phyloP scores from a whole-genome alignment of 2,329 filamentous ascomycete species.

The Myriosclerotinia curreyana region DNA sequence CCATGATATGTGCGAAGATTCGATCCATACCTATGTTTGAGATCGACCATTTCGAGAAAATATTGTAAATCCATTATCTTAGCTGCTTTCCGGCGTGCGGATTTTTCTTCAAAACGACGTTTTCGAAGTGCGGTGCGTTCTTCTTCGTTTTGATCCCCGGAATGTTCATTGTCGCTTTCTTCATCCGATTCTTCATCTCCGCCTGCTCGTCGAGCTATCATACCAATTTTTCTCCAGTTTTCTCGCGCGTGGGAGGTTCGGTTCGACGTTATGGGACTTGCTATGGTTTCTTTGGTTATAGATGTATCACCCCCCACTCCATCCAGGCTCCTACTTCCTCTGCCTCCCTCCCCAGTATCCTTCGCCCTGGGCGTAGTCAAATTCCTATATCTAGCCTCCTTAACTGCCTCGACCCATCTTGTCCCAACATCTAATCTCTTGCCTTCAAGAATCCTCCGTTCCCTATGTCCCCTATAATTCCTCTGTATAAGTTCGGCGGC shows the following conservation, averaged over 20 bases:
- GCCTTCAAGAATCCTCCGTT: conserved; percentile 67
- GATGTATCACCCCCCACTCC: conserved; percentile 33
- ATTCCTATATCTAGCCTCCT: conserved; percentile 55
- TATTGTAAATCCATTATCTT: conserved; percentile 84
- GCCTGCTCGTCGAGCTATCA: conserved; percentile 69
- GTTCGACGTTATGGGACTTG: background rate
- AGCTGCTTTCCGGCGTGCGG: conserved; percentile 60
- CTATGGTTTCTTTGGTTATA: conserved; percentile 17
- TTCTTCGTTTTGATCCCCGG: conserved; percentile 37
- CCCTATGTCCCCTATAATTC: conserved; percentile 74
- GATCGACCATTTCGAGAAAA: conserved; percentile 78
- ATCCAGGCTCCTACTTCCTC: conserved; percentile 20
- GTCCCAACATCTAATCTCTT: conserved; percentile 50
- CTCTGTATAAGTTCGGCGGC: conserved; percentile 62
- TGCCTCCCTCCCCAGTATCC: conserved; percentile 23
- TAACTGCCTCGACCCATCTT: conserved; percentile 46
- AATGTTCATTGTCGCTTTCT: conserved; percentile 26
- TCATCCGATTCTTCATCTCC: conserved; percentile 54
- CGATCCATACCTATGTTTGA: conserved; percentile 66
- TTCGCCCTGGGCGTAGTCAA: conserved; percentile 46
- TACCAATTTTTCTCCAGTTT: conserved; percentile 73
- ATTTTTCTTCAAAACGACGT: conserved; percentile 50
- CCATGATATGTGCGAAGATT: conserved; percentile 80
- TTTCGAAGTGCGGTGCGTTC: conserved; percentile 43
- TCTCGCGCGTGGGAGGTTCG: conserved; percentile 48